These are phyloP conservation scores for Pleurotus tuber-regium DNA, from an alignment of 768 basidiomycete genomes.

Conservation along the genomic window DNA sequence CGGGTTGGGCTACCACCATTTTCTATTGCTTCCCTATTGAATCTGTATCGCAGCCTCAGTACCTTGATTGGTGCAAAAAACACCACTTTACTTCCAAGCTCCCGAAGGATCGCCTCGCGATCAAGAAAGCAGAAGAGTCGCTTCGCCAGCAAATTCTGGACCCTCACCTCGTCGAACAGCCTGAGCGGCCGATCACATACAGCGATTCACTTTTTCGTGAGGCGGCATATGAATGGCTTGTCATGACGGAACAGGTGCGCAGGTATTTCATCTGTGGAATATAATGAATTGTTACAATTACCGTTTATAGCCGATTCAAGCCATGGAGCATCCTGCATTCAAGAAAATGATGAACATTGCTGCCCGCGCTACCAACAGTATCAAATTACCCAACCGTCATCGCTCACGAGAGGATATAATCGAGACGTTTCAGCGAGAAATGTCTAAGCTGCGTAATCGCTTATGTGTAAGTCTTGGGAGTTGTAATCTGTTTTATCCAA, in stretches of 20 bases:
- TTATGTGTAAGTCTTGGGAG: neutral
- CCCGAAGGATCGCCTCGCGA: slow-evolving; percentile 17
- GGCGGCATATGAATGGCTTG: slow-evolving; percentile 34
- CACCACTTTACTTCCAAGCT: slow-evolving; percentile 28
- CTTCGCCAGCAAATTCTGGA: slow-evolving; percentile 20
- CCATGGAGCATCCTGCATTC: slow-evolving; percentile 35
- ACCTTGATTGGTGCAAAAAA: slow-evolving; percentile 25
- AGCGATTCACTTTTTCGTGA: slow-evolving; percentile 24
- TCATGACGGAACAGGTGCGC: slow-evolving; percentile 36
- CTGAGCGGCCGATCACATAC: slow-evolving; percentile 24
- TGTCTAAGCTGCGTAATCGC: neutral
- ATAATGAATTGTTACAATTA: neutral
- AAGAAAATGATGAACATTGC: slow-evolving; percentile 35
- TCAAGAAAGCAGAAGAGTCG: slow-evolving; percentile 15
- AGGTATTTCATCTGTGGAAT: neutral
- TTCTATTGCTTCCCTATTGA: neutral
- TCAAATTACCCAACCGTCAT: slow-evolving; percentile 31
- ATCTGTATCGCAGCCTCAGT: slow-evolving; percentile 13
- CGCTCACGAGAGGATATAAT: slow-evolving; percentile 26
- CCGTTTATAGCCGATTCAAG: slow-evolving; percentile 24
- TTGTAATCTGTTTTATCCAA: neutral
- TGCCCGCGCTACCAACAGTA: slow-evolving; percentile 30
- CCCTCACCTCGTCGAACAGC: slow-evolving; percentile 19
- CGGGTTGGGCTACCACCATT: slow-evolving; percentile 9
- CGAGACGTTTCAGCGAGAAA: slow-evolving; percentile 19